Percentiles rank a stretch among this genome's conserved stretches.
Evolutionary conservation across 257 asterid species (phyloP).

Genomic region (Nicotiana tomentosiformis): DNA sequence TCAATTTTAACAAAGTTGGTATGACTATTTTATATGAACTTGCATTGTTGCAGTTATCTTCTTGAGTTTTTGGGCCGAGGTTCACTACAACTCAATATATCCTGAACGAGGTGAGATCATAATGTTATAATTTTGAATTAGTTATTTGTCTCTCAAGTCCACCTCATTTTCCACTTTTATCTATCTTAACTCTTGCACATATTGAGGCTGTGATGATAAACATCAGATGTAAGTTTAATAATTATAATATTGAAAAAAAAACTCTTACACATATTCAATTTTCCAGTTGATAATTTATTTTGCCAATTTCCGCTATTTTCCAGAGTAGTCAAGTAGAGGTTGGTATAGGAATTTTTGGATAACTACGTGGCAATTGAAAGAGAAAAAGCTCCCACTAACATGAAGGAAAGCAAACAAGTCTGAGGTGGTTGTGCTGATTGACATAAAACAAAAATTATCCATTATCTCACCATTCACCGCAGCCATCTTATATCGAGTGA

Average conservation of each 20-base stretch:
- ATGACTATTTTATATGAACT: background rate
- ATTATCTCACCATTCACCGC: background rate
- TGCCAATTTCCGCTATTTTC: background rate
- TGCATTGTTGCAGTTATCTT: constrained; percentile 58
- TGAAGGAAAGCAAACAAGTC: background rate
- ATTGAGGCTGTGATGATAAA: background rate
- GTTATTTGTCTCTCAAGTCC: background rate
- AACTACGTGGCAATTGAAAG: background rate
- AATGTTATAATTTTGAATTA: background rate
- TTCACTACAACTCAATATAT: constrained; percentile 92
- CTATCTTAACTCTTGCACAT: too few species aligned
- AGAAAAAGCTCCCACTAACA: background rate
- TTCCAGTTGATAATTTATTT: background rate
- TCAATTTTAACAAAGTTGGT: constrained; percentile 1
- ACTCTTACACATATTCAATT: background rate
- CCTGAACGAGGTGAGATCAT: constrained; percentile 76
- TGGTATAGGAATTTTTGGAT: background rate
- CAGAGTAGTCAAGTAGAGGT: background rate
- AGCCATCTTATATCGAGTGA: background rate
- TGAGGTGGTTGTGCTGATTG: background rate
- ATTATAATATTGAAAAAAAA: too few species aligned
- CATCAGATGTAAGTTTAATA: too few species aligned
- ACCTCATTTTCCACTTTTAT: background rate
- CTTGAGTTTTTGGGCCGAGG: constrained; percentile 98
- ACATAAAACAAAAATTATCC: background rate